These are phyloP conservation scores for Colletotrichum brevisporum DNA, from an alignment of 2,329 filamentous ascomycete genomes.

Conservation along the genomic window DNA sequence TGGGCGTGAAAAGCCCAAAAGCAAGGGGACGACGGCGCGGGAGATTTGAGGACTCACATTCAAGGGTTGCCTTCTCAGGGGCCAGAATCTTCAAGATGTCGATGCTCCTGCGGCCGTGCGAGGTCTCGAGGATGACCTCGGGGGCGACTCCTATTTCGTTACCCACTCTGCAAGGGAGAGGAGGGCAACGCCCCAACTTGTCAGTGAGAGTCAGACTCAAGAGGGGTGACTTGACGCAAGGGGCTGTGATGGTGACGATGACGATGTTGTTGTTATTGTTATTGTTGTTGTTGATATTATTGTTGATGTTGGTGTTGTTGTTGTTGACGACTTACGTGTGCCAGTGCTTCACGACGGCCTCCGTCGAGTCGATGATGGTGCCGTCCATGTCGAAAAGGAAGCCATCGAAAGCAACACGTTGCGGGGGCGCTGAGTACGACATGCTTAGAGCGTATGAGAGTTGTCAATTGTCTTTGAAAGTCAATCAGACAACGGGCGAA, in stretches of 20 bases:
- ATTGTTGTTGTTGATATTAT: too few species aligned
- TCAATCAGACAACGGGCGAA: too few species aligned
- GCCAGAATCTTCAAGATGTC: constrained; percentile 86
- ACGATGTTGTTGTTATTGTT: too few species aligned
- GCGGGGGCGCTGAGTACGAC: constrained; percentile 38
- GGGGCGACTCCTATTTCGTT: constrained; percentile 87
- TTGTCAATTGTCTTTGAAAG: neutral
- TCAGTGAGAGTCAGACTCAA: constrained; percentile 32
- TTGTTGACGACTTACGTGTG: constrained; percentile 64
- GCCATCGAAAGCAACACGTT: constrained; percentile 59
- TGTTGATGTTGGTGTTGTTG: neutral
- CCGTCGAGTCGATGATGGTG: constrained; percentile 86
- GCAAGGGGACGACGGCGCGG: constrained; percentile 26
- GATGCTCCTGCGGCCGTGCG: constrained; percentile 91
- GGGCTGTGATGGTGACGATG: too few species aligned
- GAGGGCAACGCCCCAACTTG: constrained; percentile 10
- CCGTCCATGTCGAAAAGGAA: constrained; percentile 85
- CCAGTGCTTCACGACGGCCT: constrained; percentile 85
- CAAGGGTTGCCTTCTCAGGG: constrained; percentile 90
- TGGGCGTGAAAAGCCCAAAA: constrained; percentile 6
- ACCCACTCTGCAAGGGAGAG: constrained; percentile 71
- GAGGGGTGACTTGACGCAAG: neutral
- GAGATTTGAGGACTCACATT: constrained; percentile 74
- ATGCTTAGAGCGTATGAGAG: constrained; percentile 15
- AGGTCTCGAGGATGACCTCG: constrained; percentile 88